Evolutionary conservation across 768 basidiomycete genomes (phyloP).

Genomic region (Suillus alpinus): DNA sequence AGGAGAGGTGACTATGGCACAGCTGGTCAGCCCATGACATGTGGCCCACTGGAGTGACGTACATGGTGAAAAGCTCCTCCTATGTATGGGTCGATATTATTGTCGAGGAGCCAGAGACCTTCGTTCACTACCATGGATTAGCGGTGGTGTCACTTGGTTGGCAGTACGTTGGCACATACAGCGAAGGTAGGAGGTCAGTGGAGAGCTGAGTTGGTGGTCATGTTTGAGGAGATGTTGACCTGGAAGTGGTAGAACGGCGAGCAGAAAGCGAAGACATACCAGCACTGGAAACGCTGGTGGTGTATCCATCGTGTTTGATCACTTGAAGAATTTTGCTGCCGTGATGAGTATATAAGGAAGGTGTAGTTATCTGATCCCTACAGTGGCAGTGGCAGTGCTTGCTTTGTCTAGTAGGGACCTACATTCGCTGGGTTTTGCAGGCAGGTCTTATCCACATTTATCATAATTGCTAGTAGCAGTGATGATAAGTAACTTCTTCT

Average conservation of each 20-base stretch:
- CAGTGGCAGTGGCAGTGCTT: background rate
- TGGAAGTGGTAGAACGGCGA: slow-evolving; percentile 51
- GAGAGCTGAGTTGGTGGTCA: slow-evolving; percentile 77
- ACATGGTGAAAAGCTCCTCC: slow-evolving; percentile 88
- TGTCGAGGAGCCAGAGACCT: slow-evolving; percentile 76
- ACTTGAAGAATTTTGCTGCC: background rate
- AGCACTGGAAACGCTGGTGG: slow-evolving; percentile 37
- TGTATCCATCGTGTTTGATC: background rate
- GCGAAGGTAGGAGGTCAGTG: slow-evolving; percentile 74
- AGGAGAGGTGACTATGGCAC: slow-evolving; percentile 72
- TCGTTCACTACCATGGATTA: slow-evolving; percentile 66
- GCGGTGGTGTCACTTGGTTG: background rate
- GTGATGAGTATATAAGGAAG: background rate
- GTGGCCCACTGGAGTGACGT: slow-evolving; percentile 24
- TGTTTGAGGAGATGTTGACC: slow-evolving; percentile 46
- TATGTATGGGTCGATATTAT: slow-evolving; percentile 83
- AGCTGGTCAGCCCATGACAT: slow-evolving; percentile 4
- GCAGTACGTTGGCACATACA: slow-evolving; percentile 44
- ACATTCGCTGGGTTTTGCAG: background rate
- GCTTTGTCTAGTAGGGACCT: too few relatives aligned
- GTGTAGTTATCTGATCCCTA: background rate
- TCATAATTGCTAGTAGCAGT: background rate
- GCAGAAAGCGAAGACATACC: slow-evolving; percentile 45
- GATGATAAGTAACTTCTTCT: background rate
- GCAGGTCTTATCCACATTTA: background rate